These are phyloP conservation scores for Alternaria tenuissima DNA, from an alignment of 2,329 filamentous ascomycete species.

Conservation along the genomic window DNA sequence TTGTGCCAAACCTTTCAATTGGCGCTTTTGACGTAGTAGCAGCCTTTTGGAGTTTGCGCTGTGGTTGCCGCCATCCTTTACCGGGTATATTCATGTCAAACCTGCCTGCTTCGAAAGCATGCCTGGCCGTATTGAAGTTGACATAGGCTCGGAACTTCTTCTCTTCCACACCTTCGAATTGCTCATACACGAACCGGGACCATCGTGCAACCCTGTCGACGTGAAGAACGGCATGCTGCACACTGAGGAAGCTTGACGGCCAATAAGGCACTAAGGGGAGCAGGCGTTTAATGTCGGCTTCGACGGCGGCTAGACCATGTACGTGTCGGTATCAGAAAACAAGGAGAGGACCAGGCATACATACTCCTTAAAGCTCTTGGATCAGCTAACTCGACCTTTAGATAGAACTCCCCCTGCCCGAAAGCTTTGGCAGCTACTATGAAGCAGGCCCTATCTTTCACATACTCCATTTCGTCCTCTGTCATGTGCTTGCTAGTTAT, in stretches of 20 bases:
- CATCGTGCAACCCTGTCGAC: background rate
- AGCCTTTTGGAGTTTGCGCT: background rate
- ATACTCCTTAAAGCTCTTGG: slow-evolving; percentile 3
- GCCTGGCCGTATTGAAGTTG: slow-evolving; percentile 5
- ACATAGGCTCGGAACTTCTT: slow-evolving; percentile 4
- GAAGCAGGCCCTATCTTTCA: slow-evolving; percentile 15
- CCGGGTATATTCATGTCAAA: slow-evolving; percentile 2
- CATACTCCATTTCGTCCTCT: background rate
- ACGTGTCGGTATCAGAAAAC: background rate
- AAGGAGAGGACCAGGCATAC: background rate
- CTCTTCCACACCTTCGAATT: slow-evolving; percentile 8
- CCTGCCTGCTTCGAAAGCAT: slow-evolving; percentile 4
- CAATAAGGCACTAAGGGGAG: background rate
- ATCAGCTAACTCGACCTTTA: slow-evolving; percentile 8
- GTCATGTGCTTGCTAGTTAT: background rate
- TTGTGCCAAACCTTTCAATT: background rate
- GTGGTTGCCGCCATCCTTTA: background rate
- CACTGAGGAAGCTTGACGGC: background rate
- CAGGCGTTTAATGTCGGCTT: background rate
- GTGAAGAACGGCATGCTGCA: background rate
- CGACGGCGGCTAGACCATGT: background rate
- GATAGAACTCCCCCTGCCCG: slow-evolving; percentile 16
- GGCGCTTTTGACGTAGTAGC: background rate
- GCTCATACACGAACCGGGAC: background rate
- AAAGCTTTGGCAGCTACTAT: slow-evolving; percentile 19